Percentiles rank a stretch among this genome's conserved stretches.
Conservation (phyloP, 2,329 filamentous ascomycete genomes). For the Microsporum canis region DNA sequence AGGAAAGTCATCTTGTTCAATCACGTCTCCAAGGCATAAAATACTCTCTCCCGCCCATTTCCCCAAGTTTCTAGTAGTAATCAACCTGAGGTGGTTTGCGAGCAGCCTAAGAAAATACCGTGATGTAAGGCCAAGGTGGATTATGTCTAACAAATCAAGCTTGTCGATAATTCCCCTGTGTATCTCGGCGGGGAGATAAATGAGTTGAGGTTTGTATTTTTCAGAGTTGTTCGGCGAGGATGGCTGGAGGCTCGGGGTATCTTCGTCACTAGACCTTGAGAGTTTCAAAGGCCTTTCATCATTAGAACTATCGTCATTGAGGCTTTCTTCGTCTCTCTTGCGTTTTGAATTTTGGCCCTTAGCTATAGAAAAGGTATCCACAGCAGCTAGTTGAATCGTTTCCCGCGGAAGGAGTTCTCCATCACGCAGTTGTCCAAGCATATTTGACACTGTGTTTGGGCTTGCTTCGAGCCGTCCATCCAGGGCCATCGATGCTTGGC, state of each 20-base stretch:
- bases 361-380: not conserved
- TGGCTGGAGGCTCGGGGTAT: not conserved
- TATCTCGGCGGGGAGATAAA: not conserved
- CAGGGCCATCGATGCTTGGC: not conserved
- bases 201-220: not conserved
- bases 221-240: not conserved
- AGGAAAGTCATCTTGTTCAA: not conserved
- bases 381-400: not conserved
- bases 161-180: not conserved
- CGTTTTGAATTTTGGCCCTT: not conserved
- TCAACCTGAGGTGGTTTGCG: not conserved
- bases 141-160: not conserved
- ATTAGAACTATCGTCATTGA: not conserved
- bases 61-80: not conserved
- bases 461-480: not conserved
- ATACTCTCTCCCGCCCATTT: not conserved
- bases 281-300: not conserved
- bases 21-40: not conserved
- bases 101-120: not conserved
- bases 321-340: not conserved
- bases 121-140: constrained; percentile 3
- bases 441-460: not conserved
- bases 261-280: not conserved
- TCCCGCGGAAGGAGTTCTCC: not conserved
- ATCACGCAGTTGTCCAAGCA: not conserved